Conservation (phyloP, 805 yeast genomes). For the Clavispora phyllophila region DNA sequence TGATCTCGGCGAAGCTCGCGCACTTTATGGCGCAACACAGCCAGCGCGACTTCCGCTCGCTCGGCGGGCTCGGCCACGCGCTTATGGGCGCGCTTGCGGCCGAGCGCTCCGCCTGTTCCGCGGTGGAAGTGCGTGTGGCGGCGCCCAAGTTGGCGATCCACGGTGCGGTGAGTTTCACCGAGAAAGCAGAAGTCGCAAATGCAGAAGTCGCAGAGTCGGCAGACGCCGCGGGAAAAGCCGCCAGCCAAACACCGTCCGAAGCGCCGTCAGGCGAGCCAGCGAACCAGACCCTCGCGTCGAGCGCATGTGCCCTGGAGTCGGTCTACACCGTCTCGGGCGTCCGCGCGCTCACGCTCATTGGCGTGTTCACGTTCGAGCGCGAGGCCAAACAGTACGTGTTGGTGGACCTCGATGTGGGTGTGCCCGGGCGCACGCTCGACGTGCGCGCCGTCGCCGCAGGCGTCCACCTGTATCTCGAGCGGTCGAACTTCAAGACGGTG, state of each 20-base stretch:
- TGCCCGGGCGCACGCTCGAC: slow-evolving; percentile 16
- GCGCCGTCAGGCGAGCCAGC: too few species aligned
- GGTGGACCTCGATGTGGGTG: slow-evolving; percentile 45
- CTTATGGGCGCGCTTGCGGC: slow-evolving; percentile 41
- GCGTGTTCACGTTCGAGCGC: slow-evolving; percentile 90
- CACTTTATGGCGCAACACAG: slow-evolving; percentile 42
- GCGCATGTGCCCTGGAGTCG: too few species aligned
- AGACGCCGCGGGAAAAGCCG: neutral
- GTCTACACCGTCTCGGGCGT: slow-evolving; percentile 44
- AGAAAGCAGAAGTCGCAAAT: neutral
- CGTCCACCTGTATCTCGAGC: slow-evolving; percentile 57
- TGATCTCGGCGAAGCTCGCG: slow-evolving; percentile 61
- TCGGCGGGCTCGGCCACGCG: slow-evolving; percentile 43
- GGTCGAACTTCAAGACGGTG: slow-evolving; percentile 82
- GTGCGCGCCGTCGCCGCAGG: slow-evolving; percentile 27
- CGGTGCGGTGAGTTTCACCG: slow-evolving; percentile 27
- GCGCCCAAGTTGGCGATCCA: slow-evolving; percentile 56
- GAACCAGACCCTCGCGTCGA: too few species aligned
- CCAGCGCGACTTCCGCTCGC: slow-evolving; percentile 37
- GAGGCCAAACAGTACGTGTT: slow-evolving; percentile 68
- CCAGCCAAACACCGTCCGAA: too few species aligned
- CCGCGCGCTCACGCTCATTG: slow-evolving; percentile 71
- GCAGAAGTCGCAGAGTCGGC: neutral
- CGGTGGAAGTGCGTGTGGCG: slow-evolving; percentile 34
- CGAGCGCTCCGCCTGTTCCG: slow-evolving; percentile 42